phyloP scores from a whole-genome alignment of 2,329 filamentous ascomycete genomes.

The Aspergillus sp. region DNA sequence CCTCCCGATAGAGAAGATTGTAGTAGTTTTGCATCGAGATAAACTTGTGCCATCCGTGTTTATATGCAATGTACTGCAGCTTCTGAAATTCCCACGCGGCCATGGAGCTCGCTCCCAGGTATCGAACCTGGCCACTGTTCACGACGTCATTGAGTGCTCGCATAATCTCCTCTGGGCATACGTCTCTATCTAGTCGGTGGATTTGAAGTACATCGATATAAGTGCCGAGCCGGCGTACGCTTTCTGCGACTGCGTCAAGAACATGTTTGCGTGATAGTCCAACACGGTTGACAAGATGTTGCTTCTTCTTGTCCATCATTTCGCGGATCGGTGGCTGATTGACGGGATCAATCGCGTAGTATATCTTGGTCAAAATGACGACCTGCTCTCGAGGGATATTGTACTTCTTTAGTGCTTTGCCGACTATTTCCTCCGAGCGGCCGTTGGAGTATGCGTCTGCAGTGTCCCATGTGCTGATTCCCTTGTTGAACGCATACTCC shows the following conservation, averaged over 20 bases:
- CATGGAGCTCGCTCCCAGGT: slow-evolving; percentile 50
- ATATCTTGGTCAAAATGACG: slow-evolving; percentile 69
- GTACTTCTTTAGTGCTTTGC: slow-evolving; percentile 49
- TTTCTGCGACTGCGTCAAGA: slow-evolving; percentile 66
- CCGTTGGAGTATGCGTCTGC: not conserved
- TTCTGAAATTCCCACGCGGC: slow-evolving; percentile 57
- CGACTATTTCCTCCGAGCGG: not conserved
- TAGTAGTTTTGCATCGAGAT: slow-evolving; percentile 58
- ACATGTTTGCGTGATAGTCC: slow-evolving; percentile 68
- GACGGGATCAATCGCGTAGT: slow-evolving; percentile 38
- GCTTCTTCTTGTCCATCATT: slow-evolving; percentile 30
- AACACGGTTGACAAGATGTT: slow-evolving; percentile 36
- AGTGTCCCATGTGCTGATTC: slow-evolving; percentile 49
- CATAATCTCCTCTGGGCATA: slow-evolving; percentile 59
- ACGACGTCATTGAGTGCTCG: slow-evolving; percentile 53
- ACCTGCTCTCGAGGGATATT: slow-evolving; percentile 67
- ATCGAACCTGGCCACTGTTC: slow-evolving; percentile 45
- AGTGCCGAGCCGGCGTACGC: slow-evolving; percentile 55
- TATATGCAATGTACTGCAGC: slow-evolving; percentile 54
- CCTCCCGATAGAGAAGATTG: slow-evolving; percentile 52
- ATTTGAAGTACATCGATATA: slow-evolving; percentile 63
- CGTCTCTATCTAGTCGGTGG: slow-evolving; percentile 55
- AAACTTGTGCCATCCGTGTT: slow-evolving; percentile 55
- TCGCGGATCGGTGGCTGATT: slow-evolving; percentile 30
- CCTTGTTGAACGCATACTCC: slow-evolving; percentile 40